phyloP scores from a whole-genome alignment of 805 yeast genomes.

The Wickerhamiella azymoides region DNA sequence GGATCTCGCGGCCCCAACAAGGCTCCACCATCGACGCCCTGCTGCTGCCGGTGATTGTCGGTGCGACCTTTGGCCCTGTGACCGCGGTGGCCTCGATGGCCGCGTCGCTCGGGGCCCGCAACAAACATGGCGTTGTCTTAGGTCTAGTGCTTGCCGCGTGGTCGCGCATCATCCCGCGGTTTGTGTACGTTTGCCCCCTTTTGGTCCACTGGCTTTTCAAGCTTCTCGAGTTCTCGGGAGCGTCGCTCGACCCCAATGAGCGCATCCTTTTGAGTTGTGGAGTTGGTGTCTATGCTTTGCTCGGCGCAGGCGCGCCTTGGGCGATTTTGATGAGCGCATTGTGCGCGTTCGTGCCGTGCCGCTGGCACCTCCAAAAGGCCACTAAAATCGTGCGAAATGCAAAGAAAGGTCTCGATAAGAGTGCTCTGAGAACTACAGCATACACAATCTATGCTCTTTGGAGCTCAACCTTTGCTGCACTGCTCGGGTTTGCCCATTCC shows the following conservation, averaged over 20 bases:
- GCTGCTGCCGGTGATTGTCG: conserved; percentile 1
- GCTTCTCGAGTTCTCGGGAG: not conserved
- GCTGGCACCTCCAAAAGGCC: not conserved
- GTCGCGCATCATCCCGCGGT: conserved; percentile 1
- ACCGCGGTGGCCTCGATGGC: conserved; percentile 2
- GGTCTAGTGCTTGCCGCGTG: not conserved
- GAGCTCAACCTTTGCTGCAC: not conserved
- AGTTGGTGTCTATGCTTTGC: not conserved
- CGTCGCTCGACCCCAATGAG: conserved; percentile 4
- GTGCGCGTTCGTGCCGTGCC: conserved; percentile 1
- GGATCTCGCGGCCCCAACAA: not conserved
- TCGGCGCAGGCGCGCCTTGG: conserved; percentile 4
- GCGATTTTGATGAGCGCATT: conserved; percentile 3
- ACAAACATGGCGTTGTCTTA: not conserved
- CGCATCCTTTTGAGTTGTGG: not conserved
- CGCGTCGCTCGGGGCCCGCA: conserved; percentile 1
- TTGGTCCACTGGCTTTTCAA: not conserved
- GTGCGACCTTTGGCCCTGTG: not conserved
- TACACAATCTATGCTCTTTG: not conserved
- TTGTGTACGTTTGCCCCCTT: conserved; percentile 1
- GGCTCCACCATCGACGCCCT: not conserved
- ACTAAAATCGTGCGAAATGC: not conserved
- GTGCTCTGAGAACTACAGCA: not conserved
- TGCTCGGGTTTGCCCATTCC: not conserved
- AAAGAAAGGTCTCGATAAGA: not conserved